Percentiles rank a stretch among this genome's conserved stretches.
Evolutionary conservation across 495 filamentous ascomycete genomes (phyloP).

Genomic region (Corynascus novoguineensis): DNA sequence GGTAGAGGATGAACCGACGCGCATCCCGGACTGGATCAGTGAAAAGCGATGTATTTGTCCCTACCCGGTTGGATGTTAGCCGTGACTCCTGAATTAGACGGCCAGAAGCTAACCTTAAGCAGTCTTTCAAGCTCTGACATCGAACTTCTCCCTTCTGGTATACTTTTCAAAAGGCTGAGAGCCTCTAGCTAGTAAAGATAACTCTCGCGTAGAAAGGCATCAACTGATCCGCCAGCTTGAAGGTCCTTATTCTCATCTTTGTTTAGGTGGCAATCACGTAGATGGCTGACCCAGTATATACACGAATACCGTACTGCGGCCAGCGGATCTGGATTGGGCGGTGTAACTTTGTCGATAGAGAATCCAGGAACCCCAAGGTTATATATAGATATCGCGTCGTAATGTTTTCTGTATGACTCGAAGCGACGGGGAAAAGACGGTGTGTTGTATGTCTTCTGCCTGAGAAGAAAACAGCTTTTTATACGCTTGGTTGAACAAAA

Average conservation of each 20-base stretch:
- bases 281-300: conserved; percentile 1
- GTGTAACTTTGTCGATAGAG: not conserved
- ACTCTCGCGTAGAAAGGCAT: not conserved
- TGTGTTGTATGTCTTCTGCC: no score
- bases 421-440: not conserved
- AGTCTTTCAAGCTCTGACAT: no score
- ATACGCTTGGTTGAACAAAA: conserved; percentile 12
- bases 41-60: no score
- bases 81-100: no score
- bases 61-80: no score
- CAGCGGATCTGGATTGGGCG: conserved; percentile 8
- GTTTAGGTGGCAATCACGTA: not conserved
- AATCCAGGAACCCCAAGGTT: not conserved
- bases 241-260: conserved; percentile 1
- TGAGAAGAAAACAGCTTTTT: not conserved
- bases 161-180: conserved; percentile 29
- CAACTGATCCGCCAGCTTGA: conserved; percentile 10
- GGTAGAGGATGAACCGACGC: no score
- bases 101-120: no score
- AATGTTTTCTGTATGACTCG: not conserved
- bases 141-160: no score
- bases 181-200: conserved; percentile 25
- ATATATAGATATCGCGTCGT: conserved; percentile 4
- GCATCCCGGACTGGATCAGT: no score
- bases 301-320: conserved; percentile 11